Evolutionary conservation across 495 filamentous ascomycete genomes (phyloP).

Genomic region (Tuber brumale): DNA sequence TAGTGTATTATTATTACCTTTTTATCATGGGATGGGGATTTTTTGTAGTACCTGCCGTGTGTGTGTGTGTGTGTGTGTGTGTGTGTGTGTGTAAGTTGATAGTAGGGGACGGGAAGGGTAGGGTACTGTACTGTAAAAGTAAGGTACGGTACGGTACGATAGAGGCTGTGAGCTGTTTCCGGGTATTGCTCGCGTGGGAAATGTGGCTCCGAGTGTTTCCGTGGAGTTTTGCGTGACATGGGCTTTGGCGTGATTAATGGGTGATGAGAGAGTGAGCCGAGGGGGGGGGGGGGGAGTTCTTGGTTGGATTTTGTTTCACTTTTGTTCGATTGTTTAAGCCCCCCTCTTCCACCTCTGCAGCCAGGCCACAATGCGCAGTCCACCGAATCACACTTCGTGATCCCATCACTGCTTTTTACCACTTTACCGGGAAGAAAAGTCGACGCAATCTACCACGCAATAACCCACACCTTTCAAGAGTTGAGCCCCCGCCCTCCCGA

Average conservation of each 20-base stretch:
- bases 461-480: not conserved
- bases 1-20: too few relatives aligned
- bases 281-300: not conserved
- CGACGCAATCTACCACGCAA: slow-evolving; percentile 3
- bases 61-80: too few relatives aligned
- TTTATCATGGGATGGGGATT: too few relatives aligned
- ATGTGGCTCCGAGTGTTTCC: not conserved
- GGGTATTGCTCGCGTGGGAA: not conserved
- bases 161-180: not conserved
- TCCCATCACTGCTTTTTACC: not conserved
- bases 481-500: not conserved
- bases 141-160: not conserved
- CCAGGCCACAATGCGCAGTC: not conserved
- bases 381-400: not conserved
- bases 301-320: not conserved
- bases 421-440: too few relatives aligned
- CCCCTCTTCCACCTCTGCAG: not conserved
- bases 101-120: not conserved
- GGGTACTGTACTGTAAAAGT: not conserved
- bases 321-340: not conserved
- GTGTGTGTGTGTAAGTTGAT: too few relatives aligned
- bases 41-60: too few relatives aligned
- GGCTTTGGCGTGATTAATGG: not conserved
- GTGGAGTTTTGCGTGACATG: not conserved
- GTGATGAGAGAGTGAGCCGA: too few relatives aligned